Conservation (phyloP, 2,329 filamentous ascomycete species). For the Cladophialophora yegresii region DNA sequence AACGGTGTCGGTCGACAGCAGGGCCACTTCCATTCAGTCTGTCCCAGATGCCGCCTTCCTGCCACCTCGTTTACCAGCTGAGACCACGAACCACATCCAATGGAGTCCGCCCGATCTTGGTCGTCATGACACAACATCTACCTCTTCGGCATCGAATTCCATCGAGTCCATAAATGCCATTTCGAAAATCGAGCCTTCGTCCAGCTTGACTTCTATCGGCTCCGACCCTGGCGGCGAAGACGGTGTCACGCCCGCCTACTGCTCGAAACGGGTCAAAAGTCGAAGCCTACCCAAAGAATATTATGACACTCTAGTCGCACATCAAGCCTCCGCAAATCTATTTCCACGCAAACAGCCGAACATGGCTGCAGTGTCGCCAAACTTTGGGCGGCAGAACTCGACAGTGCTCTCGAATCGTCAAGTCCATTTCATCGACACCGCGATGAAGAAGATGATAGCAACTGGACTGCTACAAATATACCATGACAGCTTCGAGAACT, state of each 20-base stretch:
- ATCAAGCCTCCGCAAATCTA: neutral
- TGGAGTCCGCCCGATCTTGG: constrained; percentile 1
- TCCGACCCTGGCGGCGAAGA: constrained; percentile 21
- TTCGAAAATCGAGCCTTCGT: neutral
- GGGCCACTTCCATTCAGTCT: neutral
- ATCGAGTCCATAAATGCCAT: constrained; percentile 3
- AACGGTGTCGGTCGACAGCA: neutral
- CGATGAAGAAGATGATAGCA: constrained; percentile 44
- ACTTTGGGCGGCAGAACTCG: constrained; percentile 5
- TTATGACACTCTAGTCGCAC: neutral
- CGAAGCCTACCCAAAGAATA: neutral
- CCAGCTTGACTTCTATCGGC: constrained; percentile 10
- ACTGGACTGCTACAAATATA: constrained; percentile 34
- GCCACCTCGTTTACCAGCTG: neutral
- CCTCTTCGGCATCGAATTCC: constrained; percentile 20
- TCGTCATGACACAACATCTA: constrained; percentile 14
- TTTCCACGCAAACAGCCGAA: constrained; percentile 7
- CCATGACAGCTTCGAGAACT: constrained; percentile 32
- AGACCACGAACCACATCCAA: neutral
- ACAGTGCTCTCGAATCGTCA: constrained; percentile 16
- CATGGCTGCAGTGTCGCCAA: constrained; percentile 4
- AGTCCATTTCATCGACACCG: constrained; percentile 40
- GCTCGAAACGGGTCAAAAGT: neutral
- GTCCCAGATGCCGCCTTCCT: neutral
- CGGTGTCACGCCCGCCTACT: neutral